Base-by-base conservation (phyloP, 2,329 filamentous ascomycete genomes). In the Dactylonectria estremocensis region DNA sequence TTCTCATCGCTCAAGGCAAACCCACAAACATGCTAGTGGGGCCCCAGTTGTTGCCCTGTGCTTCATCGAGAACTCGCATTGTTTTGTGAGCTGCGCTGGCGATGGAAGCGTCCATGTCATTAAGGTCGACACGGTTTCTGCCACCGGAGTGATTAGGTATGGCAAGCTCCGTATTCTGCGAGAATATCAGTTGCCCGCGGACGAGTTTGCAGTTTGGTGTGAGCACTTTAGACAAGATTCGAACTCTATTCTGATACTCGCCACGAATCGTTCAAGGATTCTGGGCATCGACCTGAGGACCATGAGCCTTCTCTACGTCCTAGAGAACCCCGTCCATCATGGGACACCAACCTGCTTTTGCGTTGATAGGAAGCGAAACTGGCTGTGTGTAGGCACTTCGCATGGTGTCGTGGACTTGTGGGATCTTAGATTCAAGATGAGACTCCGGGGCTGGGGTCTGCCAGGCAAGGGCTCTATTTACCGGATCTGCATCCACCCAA, bases 391-490 rank as follows among this genome's bases (percentile, higher is more conserved):
- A 0, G 96, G 95, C 40, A 99, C 97, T 1, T 94, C 94, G 0
- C 95, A 98, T 78, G 96, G 97, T 40, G 92, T 98, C 31, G 85
- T 99, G 8, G 93, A 97, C 77, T 87, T 99, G 1, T 99, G 96
- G 96, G 96, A 99, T 80, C 86, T 99, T 46, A 92, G 96, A n/a
- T 99, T 99, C 85, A 92, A 91, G 72, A 89, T 98, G 74, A 90
- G 94, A 22, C 85, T 98, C 24, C 95, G 93, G 79, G 93, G 92
- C 14, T 98, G 95, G 94, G 94, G 94, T 1, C 88, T 98, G 31
- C 91, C 93, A 0, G 94, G 93, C 22, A 93, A 93, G 67, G 90
- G 92, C 1, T 87, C 93, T 18, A 94, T 98, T 69, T 92, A 95
- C 74, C 89, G 94, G 35, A 86, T 99, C 16, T 87, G 90, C 64